Evolutionary conservation across 2,329 filamentous ascomycete species (phyloP).

Genomic region (Harringtonia lauricola): DNA sequence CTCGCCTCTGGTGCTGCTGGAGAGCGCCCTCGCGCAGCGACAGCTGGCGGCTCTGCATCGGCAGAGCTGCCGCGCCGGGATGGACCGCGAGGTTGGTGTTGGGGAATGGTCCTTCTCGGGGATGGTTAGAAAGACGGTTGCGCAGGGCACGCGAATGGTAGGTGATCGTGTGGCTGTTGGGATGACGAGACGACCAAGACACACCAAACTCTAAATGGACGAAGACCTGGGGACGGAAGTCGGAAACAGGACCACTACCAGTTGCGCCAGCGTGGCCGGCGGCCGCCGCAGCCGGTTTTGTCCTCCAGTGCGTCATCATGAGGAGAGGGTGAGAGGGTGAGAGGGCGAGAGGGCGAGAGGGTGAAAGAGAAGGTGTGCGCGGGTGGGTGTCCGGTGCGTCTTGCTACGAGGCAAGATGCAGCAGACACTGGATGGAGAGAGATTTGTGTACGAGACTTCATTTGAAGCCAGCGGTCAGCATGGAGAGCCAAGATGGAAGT

Average conservation of each 20-base stretch:
- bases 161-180: conserved; percentile 32
- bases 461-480: too few species aligned
- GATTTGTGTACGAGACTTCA: too few species aligned
- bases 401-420: too few species aligned
- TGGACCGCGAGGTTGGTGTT: conserved; percentile 4
- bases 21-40: conserved; percentile 1
- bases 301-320: conserved; percentile 2
- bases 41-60: neutral
- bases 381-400: too few species aligned
- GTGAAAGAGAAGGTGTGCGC: too few species aligned
- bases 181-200: conserved; percentile 34
- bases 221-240: conserved; percentile 30
- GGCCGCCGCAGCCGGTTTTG: neutral
- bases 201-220: conserved; percentile 41
- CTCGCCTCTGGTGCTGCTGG: conserved; percentile 7
- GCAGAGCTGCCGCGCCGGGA: too few species aligned
- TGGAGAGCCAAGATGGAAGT: too few species aligned
- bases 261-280: neutral
- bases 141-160: conserved; percentile 35
- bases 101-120: neutral
- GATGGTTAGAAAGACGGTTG: conserved; percentile 26
- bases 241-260: neutral
- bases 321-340: too few species aligned
- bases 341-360: too few species aligned
- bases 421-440: too few species aligned